phyloP scores from a whole-genome alignment of 2,329 filamentous ascomycete genomes.

The Stagonosporopsis cucurbitacearum region DNA sequence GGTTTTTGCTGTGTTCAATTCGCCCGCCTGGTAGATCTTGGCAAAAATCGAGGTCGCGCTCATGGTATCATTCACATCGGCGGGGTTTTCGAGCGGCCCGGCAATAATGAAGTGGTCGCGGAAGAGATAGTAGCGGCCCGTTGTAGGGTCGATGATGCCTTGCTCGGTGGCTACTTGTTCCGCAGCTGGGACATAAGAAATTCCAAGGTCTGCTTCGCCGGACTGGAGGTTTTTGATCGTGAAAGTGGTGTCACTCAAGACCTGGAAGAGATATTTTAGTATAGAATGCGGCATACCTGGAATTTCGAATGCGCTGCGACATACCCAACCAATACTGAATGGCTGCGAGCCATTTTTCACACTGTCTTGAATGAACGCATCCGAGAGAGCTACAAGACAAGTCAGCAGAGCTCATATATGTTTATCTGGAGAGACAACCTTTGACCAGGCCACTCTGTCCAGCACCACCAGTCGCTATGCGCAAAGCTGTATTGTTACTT shows the following conservation, averaged over 20 bases:
- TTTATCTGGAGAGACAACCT: constrained; percentile 18
- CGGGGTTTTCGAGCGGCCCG: constrained; percentile 48
- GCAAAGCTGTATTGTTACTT: constrained; percentile 23
- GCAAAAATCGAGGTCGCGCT: constrained; percentile 48
- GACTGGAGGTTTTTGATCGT: constrained; percentile 54
- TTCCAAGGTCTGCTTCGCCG: constrained; percentile 53
- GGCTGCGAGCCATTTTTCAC: constrained; percentile 38
- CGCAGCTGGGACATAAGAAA: constrained; percentile 54
- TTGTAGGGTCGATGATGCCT: constrained; percentile 40
- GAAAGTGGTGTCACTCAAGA: constrained; percentile 55
- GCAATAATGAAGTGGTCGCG: constrained; percentile 57
- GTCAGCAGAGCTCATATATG: not conserved
- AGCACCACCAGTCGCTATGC: constrained; percentile 49
- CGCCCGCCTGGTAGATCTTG: constrained; percentile 42
- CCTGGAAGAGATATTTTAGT: not conserved
- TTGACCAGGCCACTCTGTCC: constrained; percentile 49
- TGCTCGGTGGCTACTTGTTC: constrained; percentile 54
- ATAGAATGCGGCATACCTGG: not conserved
- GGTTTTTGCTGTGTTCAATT: constrained; percentile 39
- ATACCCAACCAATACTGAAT: constrained; percentile 54
- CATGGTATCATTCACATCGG: constrained; percentile 37
- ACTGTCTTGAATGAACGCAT: constrained; percentile 47
- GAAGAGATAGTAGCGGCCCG: constrained; percentile 52
- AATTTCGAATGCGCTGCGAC: too few relatives aligned
- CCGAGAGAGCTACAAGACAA: constrained; percentile 39